Base-by-base conservation (phyloP, 2,329 filamentous ascomycete genomes). In the Curvularia sp. region DNA sequence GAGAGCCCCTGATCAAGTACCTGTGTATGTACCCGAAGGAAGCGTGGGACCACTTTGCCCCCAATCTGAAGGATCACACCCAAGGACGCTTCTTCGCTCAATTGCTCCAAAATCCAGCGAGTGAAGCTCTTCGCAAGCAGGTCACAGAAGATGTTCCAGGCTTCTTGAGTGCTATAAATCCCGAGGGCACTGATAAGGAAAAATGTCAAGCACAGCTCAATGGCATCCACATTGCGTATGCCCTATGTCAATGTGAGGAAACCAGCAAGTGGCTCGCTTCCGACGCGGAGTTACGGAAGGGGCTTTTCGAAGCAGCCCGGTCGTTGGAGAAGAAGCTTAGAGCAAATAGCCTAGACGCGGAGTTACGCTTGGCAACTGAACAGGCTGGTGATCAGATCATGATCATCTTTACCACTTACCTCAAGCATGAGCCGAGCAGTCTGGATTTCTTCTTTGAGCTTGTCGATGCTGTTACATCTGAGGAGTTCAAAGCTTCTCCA, bases 21-120 rank as follows among this genome's bases (percentile, higher is more conserved):
- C 84, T 99, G 61, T 97, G 97, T 76, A 87, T 93, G 58, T 99
- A 98, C 72, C 89, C 95, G 0, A 90, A 90, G 63, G 93, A 99
- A 70, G 87, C 93, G 5, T 96, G 93, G 89, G 79, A 83, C 1
- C 89, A 93, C 70, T 89, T 98, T 63, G 82, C 89, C n/a, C 84
- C 85, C 23, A 91, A 89, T 69, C 82, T 98, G 53, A 90, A 92
- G 59, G 91, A 98, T 49, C 85, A 93, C 69, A 90, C 88, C 59
- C 96, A 96, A 70, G 95, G 96, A 3, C 88, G 95, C 15, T 92
- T 99, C 76, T 87, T 99, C 63, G 91, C 92, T 0, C 95, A 99
- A 74, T 87, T 96, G 13, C 83, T 99, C 21, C 84, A 86, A 2
- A 87, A 96, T 69, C 82, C 87, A 0, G 88, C 90, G 15, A 96